Percentiles rank a stretch among this genome's conserved stretches.
Conservation (phyloP, 108 stramenopile species). For the Cyclostephanos invisitatus region DNA sequence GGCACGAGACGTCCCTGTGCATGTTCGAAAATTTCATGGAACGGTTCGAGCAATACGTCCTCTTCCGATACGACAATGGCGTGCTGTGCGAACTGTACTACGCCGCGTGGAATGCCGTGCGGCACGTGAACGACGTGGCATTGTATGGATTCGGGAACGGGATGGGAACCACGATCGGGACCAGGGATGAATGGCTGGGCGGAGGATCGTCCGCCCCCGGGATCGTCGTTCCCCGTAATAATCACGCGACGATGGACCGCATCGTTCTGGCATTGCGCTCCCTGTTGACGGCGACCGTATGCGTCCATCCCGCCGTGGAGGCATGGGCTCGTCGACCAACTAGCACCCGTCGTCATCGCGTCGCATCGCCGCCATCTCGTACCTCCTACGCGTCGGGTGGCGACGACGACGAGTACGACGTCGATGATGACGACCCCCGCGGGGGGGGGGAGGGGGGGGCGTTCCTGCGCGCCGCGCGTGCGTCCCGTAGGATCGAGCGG, state of each 20-base stretch:
- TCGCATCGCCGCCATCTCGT: background rate
- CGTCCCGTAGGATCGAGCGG: conserved; percentile 28
- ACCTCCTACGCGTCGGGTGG: background rate
- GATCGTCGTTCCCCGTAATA: background rate
- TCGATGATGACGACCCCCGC: conserved; percentile 10
- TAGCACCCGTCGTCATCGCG: background rate
- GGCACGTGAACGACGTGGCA: conserved; percentile 40
- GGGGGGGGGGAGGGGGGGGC: conserved; percentile 15
- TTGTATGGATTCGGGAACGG: conserved; percentile 40
- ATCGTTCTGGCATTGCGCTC: conserved; percentile 33
- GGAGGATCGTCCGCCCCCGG: background rate
- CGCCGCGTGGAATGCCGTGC: conserved; percentile 37
- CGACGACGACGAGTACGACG: conserved; percentile 6
- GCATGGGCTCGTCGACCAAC: conserved; percentile 31
- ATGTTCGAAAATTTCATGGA: conserved; percentile 39
- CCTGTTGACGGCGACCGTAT: conserved; percentile 38
- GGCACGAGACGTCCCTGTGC: conserved; percentile 27
- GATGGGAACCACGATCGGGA: conserved; percentile 41
- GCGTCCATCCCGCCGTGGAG: conserved; percentile 44
- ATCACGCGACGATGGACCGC: background rate
- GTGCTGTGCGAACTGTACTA: conserved; percentile 38
- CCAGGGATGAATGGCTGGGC: conserved; percentile 23
- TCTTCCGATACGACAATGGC: conserved; percentile 31
- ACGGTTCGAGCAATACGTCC: conserved; percentile 34
- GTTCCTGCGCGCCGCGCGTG: conserved; percentile 10